Base-by-base conservation (phyloP, 2,329 filamentous ascomycete species). In the Aspergillus pseudoglaucus region DNA sequence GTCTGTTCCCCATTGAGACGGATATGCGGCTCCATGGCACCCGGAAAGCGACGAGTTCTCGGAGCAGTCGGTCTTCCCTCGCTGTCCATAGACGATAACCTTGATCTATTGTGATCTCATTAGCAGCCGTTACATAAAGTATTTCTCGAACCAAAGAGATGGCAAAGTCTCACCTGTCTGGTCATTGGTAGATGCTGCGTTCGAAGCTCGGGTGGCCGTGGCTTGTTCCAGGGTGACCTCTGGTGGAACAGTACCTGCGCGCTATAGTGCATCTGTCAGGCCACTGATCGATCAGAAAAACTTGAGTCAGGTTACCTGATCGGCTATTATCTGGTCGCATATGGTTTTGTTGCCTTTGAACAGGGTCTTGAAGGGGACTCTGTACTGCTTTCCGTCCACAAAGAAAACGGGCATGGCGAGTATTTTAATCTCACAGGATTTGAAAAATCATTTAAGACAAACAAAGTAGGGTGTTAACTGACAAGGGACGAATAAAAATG, bases 171-270 rank as follows among this genome's bases (percentile, higher is more conserved):
- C 33, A 9, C 14, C 14, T 35, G 33, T 17, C 14, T 35, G 33
- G 15, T 35, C n/a, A 9, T n/a, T 35, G 33, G 33, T 35, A 83
- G 15, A 75, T 83, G 83, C 59, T 83, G 49, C 77, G 76, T 51
- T 81, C 83, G 54, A 76, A 78, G 1, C 74, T 75, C 6, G 79
- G 73, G 0, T 81, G 77, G 66, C 69, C 20, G 40, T 42, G 23
- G 22, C 22, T 42, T 25, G 40, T 42, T 42, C 22, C 20, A 44
- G 35, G 41, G 46, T 44, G 14, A 27, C n/a, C 14, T 27, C 23
- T 7, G 40, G 23, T 42, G 15, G 12, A 9, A 10, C 7, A 22
- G 40, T 9, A 14, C 18, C 23, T 40, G 38, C 20, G 17, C 20
- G 38, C 38, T 40, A 18, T 25, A 25, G 23, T 15, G 23, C 22